A percentile compares a stretch with the other conserved stretches of the same genome.
Conservation (phyloP, 768 basidiomycete species). For the Podaxis carcinomalis region DNA sequence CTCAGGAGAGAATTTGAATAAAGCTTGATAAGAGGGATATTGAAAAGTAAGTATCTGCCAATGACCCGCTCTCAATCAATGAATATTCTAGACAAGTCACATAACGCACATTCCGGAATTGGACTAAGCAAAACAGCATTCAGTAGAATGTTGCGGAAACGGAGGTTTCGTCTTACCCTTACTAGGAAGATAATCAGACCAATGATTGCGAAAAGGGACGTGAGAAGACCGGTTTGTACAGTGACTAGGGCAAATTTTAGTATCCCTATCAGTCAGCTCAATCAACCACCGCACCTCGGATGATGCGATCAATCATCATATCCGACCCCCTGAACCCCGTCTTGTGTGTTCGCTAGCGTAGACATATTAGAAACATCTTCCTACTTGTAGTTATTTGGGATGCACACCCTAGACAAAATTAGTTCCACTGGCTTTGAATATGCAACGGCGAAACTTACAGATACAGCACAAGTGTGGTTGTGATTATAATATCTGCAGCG, state of each 20-base stretch:
- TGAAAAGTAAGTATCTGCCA: neutral
- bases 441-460: neutral
- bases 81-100: no score
- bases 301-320: neutral
- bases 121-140: neutral
- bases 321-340: neutral
- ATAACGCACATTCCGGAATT: neutral
- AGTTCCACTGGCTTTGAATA: neutral
- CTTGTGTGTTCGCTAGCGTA: neutral
- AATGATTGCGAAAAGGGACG: neutral
- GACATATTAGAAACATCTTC: neutral
- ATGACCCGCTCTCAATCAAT: neutral
- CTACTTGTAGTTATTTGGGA: neutral
- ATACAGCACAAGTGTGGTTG: neutral
- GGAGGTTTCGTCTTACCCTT: neutral
- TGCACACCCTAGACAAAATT: neutral
- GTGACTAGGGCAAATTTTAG: neutral
- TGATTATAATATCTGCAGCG: neutral
- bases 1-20: neutral
- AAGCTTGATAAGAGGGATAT: neutral
- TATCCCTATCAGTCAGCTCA: neutral
- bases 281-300: neutral
- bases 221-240: neutral
- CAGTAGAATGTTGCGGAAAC: neutral
- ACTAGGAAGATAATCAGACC: neutral